Percentiles rank a stretch among this genome's conserved stretches.
Conservation (phyloP, 2,329 filamentous ascomycete genomes). For the Diplocarpon rosae region DNA sequence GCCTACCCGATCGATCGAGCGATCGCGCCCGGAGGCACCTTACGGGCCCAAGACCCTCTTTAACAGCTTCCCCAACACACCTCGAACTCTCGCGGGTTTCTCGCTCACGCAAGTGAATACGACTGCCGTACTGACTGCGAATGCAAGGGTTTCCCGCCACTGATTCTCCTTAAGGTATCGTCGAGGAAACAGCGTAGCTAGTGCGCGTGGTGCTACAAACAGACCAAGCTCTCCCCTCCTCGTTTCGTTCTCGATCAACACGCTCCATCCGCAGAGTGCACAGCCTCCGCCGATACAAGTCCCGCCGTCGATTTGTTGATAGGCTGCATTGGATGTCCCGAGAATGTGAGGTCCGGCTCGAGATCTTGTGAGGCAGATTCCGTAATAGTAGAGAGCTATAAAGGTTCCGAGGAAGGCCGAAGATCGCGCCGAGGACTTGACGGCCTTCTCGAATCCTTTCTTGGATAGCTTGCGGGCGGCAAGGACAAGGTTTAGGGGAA, state of each 20-base stretch:
- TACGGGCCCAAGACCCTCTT: constrained; percentile 15
- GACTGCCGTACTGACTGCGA: constrained; percentile 56
- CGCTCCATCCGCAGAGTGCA: constrained; percentile 69
- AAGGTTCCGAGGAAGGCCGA: constrained; percentile 70
- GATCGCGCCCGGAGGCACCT: too few relatives aligned
- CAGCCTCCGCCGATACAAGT: constrained; percentile 64
- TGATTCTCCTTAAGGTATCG: constrained; percentile 51
- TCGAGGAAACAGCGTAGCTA: constrained; percentile 63
- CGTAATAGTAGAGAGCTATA: constrained; percentile 73
- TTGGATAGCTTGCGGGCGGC: constrained; percentile 39
- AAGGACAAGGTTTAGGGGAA: constrained; percentile 62
- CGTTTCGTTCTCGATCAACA: constrained; percentile 55
- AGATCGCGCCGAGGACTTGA: constrained; percentile 53
- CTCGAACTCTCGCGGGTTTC: constrained; percentile 51
- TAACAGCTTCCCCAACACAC: constrained; percentile 54
- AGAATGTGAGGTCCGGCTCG: constrained; percentile 60
- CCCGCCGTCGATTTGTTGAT: constrained; percentile 46
- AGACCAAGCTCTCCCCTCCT: constrained; percentile 65
- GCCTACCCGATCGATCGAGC: too few relatives aligned
- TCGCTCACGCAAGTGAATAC: constrained; percentile 59
- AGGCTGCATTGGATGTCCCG: constrained; percentile 35
- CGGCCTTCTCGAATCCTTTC: constrained; percentile 36
- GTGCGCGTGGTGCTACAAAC: constrained; percentile 69
- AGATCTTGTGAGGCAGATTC: constrained; percentile 67
- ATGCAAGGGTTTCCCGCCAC: constrained; percentile 56